Evolutionary conservation across 345 rosid genomes (phyloP), one percentile per base, ranked within the genome.

Genomic region (Crucihimalaya himalaica): DNA sequence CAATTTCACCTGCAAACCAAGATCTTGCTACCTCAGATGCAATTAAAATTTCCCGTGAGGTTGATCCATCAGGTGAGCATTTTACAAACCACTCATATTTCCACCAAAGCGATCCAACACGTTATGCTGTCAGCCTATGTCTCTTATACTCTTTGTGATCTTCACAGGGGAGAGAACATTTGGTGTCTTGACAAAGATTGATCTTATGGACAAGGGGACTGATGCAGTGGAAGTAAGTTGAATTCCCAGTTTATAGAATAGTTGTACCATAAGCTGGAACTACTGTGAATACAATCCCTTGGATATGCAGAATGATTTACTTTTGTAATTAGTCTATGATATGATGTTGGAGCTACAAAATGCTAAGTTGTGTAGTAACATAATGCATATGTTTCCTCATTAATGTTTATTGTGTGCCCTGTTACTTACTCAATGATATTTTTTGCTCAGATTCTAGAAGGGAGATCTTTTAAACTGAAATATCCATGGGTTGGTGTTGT

Each of bases 1-100:
- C 99, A 37, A 89, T 96, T 81, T 96, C 99, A 74, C 99, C 99
- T 29, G 99, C 99, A 45, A 96, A 96, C 77, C 99, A 96, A 89
- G 99, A 96, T 89, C 96, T 96, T 58, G 99, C 99, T 60, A 96
- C 99, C 14, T 96, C 97, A 6, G 99, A 96, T 81, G 99, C 99
- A 68, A 92, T 96, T 64, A 96, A 90, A 83, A 96, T 96, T 68
- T 96, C 91, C 27, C 98, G 99, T 60, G 99, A 96, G 79, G 99
- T 96, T 58, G 99, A 96, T 69, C 99, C 98, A 45, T 78, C 98
- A 19, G 99, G 99, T 96, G 81, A 67, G 20, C 56, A 7, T 35
- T 72, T 66, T 67, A 27, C 50, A 37, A 53, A 67, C 47, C 63
- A 58, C 27, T 72, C n/a, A 40, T 66, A 61, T 60, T 59, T 8